Evolutionary conservation across 139 green algal genomes (phyloP).

Genomic region (Chlamydomonas applanata): DNA sequence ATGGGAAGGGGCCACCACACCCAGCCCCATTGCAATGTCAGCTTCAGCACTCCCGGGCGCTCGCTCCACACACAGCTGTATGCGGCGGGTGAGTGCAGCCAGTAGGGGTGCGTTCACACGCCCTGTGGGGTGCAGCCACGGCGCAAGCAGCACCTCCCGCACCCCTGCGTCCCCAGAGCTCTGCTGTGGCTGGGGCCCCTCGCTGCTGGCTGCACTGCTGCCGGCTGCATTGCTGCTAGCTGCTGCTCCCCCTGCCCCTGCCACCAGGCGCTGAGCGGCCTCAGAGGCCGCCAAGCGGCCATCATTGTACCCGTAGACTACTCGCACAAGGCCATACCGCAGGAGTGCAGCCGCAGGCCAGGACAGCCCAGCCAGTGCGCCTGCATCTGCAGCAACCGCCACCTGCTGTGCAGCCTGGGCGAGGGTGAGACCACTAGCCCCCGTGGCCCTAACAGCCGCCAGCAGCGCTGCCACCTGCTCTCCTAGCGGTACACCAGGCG

Average conservation of each 20-base stretch:
- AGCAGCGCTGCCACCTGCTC: too few relatives aligned
- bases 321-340: not conserved
- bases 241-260: not conserved
- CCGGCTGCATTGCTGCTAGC: not conserved
- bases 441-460: not conserved
- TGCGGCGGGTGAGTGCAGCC: not conserved
- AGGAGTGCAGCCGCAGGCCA: not conserved
- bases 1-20: not conserved
- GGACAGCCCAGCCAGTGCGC: not conserved
- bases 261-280: slow-evolving; percentile 1
- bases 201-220: not conserved
- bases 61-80: not conserved
- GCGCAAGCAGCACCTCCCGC: not conserved
- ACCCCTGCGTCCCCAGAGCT: not conserved
- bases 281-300: not conserved
- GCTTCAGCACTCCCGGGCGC: not conserved
- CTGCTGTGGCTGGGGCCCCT: not conserved
- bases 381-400: not conserved
- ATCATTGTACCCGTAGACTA: not conserved
- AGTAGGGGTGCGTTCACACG: not conserved
- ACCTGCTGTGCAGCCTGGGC: not conserved
- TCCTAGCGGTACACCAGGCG: too few relatives aligned
- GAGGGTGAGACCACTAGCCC: not conserved
- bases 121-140: not conserved
- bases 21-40: not conserved